Evolutionary conservation across 768 basidiomycete species (phyloP).

Genomic region (Tephrocybe sp.): DNA sequence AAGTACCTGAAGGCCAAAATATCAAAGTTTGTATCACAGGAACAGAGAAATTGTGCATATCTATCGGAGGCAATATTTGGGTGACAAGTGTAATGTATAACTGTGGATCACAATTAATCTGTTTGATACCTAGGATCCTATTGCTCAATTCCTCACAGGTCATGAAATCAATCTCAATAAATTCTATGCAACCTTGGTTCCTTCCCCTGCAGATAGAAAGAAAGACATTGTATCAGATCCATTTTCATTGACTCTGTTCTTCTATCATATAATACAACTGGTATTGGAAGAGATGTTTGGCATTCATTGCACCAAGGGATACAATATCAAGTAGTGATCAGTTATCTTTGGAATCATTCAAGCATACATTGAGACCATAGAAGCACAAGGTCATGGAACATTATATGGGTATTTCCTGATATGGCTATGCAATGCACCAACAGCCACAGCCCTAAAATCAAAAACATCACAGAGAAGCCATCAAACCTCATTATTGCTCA

Average conservation of each 20-base stretch:
- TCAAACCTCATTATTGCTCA: too few relatives aligned
- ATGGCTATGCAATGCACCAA: slow-evolving; percentile 43
- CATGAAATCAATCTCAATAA: slow-evolving; percentile 41
- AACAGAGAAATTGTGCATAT: too few relatives aligned
- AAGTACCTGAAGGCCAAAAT: too few relatives aligned
- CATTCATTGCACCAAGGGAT: slow-evolving; percentile 15
- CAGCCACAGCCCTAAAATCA: too few relatives aligned
- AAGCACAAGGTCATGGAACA: slow-evolving; percentile 40
- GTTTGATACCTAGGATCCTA: slow-evolving; percentile 38
- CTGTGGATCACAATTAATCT: too few relatives aligned
- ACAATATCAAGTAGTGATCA: slow-evolving; percentile 8
- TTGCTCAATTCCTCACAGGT: slow-evolving; percentile 44
- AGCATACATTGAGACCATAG: slow-evolving; percentile 37
- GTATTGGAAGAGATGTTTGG: too few relatives aligned
- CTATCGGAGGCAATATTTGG: too few relatives aligned
- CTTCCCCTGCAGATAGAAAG: too few relatives aligned
- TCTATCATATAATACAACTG: slow-evolving; percentile 32
- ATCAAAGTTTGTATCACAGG: too few relatives aligned
- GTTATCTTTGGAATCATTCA: slow-evolving; percentile 34
- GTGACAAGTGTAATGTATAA: too few relatives aligned
- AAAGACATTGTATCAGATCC: slow-evolving; percentile 34
- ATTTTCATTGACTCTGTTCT: slow-evolving; percentile 42
- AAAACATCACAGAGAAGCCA: too few relatives aligned
- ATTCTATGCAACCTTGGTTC: slow-evolving; percentile 28
- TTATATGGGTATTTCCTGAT: too few relatives aligned